Conservation (phyloP, 306 rosid species). For the Cucumis cinereus region DNA sequence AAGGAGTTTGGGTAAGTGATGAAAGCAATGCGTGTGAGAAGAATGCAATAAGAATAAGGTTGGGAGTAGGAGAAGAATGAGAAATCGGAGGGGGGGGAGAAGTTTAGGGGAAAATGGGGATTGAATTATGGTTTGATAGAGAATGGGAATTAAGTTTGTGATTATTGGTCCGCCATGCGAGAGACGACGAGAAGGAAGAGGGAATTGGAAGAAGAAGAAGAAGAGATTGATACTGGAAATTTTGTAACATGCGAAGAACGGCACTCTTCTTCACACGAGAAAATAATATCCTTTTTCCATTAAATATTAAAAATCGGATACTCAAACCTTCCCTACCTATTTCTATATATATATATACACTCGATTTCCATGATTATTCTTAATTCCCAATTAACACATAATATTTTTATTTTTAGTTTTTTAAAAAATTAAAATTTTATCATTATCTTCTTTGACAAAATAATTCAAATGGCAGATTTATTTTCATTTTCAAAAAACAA, state of each 20-base stretch:
- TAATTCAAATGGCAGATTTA: too few species aligned
- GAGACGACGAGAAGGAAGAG: conserved; percentile 2
- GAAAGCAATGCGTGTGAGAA: not conserved
- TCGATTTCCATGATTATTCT: not conserved
- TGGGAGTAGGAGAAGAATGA: not conserved
- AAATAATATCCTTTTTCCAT: conserved; percentile 1
- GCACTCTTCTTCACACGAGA: conserved; percentile 10
- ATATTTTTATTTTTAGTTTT: not conserved
- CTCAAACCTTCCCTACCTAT: not conserved
- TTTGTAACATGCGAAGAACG: conserved; percentile 9
- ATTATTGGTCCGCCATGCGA: conserved; percentile 3
- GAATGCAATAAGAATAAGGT: not conserved
- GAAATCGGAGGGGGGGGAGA: not conserved
- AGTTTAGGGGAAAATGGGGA: not conserved
- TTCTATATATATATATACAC: not conserved
- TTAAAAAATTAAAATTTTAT: too few species aligned
- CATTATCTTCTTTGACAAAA: too few species aligned
- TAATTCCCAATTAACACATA: not conserved
- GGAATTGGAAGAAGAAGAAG: not conserved
- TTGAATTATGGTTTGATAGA: not conserved
- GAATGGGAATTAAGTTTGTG: not conserved
- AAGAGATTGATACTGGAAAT: conserved; percentile 5
- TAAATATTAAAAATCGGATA: not conserved
- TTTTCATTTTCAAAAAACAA: too few species aligned
- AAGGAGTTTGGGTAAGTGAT: not conserved